phyloP scores from a whole-genome alignment of 139 green algal species.

The Pleodorina starrii region DNA sequence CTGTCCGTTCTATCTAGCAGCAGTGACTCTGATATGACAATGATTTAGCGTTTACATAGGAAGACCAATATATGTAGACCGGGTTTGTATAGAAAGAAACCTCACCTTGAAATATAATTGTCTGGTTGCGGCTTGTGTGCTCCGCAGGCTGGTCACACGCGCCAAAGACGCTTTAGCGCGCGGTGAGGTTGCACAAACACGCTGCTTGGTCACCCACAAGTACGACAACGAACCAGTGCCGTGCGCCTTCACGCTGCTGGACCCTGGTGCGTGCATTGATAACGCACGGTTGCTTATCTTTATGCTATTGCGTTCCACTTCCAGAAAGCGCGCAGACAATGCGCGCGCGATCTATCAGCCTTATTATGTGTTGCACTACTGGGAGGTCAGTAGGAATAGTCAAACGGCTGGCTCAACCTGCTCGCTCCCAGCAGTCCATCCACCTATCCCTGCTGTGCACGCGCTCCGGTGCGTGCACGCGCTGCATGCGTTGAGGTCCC shows the following conservation, averaged over 20 bases:
- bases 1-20: background rate
- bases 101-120: background rate
- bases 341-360: background rate
- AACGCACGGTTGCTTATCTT: too few relatives aligned
- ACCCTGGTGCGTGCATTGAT: background rate
- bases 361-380: background rate
- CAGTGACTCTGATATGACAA: background rate
- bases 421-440: background rate
- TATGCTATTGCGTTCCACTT: background rate
- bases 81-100: background rate
- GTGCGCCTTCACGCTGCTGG: background rate
- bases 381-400: background rate
- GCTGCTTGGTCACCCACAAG: slow-evolving; percentile 1
- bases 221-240: background rate
- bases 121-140: background rate
- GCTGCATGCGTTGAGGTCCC: background rate
- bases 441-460: background rate
- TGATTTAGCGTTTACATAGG: background rate
- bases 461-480: too few relatives aligned
- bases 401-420: too few relatives aligned
- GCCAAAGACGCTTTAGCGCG: background rate
- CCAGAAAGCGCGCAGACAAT: background rate
- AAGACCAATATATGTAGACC: background rate
- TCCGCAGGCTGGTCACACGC: background rate
- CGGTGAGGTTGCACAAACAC: background rate